Base-by-base conservation (phyloP, 306 rosid genomes). In the Lathyrus tuberosus region DNA sequence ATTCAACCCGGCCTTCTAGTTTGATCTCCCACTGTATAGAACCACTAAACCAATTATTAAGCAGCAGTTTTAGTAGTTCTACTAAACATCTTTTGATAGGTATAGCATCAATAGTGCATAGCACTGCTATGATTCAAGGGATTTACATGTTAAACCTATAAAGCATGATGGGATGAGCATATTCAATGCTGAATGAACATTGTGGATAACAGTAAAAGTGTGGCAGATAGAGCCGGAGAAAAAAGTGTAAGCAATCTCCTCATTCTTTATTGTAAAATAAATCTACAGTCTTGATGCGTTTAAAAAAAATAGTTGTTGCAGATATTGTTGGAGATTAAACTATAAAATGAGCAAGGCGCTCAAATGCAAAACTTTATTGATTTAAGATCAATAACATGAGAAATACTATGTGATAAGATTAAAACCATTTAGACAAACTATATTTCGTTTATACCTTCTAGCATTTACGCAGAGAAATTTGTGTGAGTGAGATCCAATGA, bases 401-500 rank as follows among this genome's bases (percentile, higher is more conserved):
- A 79, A 47, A 38, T 10, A 31, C 4, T 10, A 15, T 41, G 28
- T 15, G 52, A 61, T 52, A 44, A 44, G 20, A 70, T 13, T 20
- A 42, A 71, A 76, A 59, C 71, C 43, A 65, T 24, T 40, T 41
- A 54, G 20, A 46, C 56, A 72, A 69, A 74, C 57, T 40, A 63
- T 43, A 56, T 53, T 18, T 6, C 47, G 56, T n/a, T 46, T 72
- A 75, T 85, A 92, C 98, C 91, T 93, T 85, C 75, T 77, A 63
- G 88, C 96, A 81, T 90, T 79, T 69, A 93, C 71, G 68, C 98
- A 93, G 41, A 84, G 46, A 85, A 93, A 93, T 71, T 88, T 91
- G 70, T 78, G 83, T 0, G 98, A 88, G 87, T 88, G 98, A 65
- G 98, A 90, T 79, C 97, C 97, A 79, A 93, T 82, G 76, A 90